Conservation (phyloP, 2,329 filamentous ascomycete species). For the Fonsecaea multimorphosa region DNA sequence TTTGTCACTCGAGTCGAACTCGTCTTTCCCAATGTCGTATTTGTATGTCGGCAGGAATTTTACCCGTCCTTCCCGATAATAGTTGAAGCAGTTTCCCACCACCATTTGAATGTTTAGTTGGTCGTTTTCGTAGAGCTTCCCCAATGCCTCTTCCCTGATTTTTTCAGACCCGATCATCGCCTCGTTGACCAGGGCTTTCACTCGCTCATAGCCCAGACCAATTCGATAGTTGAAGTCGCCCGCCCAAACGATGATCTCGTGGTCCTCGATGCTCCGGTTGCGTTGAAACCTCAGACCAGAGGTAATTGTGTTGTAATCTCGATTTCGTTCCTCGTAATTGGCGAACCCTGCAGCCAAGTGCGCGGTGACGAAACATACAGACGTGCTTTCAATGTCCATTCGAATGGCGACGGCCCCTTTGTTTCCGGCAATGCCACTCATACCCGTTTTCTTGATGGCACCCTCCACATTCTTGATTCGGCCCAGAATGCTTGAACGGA, state of each 20-base stretch:
- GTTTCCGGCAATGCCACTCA: constrained; percentile 97
- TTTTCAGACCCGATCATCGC: constrained; percentile 80
- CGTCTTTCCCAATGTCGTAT: constrained; percentile 85
- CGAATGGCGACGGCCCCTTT: constrained; percentile 97
- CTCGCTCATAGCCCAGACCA: constrained; percentile 77
- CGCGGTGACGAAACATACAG: constrained; percentile 92
- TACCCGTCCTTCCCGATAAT: constrained; percentile 88
- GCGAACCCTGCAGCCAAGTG: constrained; percentile 95
- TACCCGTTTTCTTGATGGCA: constrained; percentile 85
- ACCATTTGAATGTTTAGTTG: constrained; percentile 96
- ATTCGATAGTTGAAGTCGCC: constrained; percentile 99
- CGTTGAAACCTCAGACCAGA: constrained; percentile 87
- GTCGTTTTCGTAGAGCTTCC: constrained; percentile 41
- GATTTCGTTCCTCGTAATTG: constrained; percentile 95
- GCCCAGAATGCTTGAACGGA: constrained; percentile 75
- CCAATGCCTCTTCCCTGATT: constrained; percentile 65
- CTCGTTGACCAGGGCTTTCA: constrained; percentile 73
- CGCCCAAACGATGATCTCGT: constrained; percentile 90
- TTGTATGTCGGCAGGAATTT: constrained; percentile 94
- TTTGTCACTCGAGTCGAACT: constrained; percentile 92
- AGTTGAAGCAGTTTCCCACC: constrained; percentile 84
- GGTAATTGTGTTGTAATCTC: constrained; percentile 88
- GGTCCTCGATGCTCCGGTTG: constrained; percentile 88
- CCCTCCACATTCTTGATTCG: constrained; percentile 97
- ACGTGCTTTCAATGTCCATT: constrained; percentile 91